Base-by-base conservation (phyloP, 768 basidiomycete species). In the Mycena sanguinolenta region DNA sequence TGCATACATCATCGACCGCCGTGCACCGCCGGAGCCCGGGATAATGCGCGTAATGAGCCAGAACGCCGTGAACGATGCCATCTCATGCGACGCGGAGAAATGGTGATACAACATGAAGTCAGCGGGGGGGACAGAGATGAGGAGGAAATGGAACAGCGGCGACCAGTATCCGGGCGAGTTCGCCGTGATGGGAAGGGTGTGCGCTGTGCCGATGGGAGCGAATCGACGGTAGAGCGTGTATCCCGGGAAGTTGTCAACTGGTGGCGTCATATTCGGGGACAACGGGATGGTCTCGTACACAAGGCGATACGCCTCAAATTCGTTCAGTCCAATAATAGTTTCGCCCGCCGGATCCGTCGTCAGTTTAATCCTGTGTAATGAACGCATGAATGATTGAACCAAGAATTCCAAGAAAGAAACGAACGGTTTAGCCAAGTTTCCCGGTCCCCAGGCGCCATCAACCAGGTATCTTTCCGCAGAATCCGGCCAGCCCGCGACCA, bases 1-100 rank as follows among this genome's bases (percentile, higher is more conserved):
- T 16, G 72, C 72, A 30, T 73, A 73, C 72, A 73, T 73, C 72
- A 73, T 73, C 38, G 55, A 59, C 25, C 68, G 54, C 17, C 72
- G 62, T 34, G 72, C 72, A 9, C 72, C 72, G 16, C 53, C 27
- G 19, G 49, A 38, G 10, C 72, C 72, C 8, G 72, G 72, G 25
- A 73, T 69, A n/a, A 73, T 23, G 27, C 62, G 27, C 36, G 72
- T 70, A 30, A 70, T 25, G 13, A 73, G 65, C 72, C 72, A 73
- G 39, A 73, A 73, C 49, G 65, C 72, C 17, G 72, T 70, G 46
- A 73, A 73, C 50, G 69, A 23, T 25, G 68, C 68, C 4, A 46
- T 44, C 16, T 27, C 60, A 25, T 73, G 72, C 53, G 68, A 66
- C 46, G 72, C 72, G 16, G 72, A 73, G 68, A 66, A 73, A 46